Conservation (phyloP, 768 basidiomycete species). For the Naematelia aurantialba region DNA sequence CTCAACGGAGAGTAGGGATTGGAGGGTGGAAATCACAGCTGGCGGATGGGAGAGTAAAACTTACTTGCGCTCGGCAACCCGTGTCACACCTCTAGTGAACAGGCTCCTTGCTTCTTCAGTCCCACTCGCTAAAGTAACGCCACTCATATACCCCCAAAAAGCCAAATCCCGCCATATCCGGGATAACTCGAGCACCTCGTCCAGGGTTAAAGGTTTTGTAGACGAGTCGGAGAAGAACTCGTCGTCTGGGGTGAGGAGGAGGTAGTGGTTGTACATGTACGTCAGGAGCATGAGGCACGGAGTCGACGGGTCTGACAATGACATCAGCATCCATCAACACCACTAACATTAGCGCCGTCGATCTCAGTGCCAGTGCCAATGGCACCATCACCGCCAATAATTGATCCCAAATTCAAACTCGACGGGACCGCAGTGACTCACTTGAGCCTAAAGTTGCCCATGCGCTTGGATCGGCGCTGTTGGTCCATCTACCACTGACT, state of each 20-base stretch:
- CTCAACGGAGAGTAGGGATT: too few species aligned
- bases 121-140: slow-evolving; percentile 51
- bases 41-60: slow-evolving; percentile 50
- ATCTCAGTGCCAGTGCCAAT: too few species aligned
- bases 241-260: slow-evolving; percentile 91
- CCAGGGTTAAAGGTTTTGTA: slow-evolving; percentile 69
- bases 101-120: slow-evolving; percentile 71
- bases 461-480: slow-evolving; percentile 5
- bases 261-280: slow-evolving; percentile 75
- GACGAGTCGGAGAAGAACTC: slow-evolving; percentile 67
- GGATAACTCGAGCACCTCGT: slow-evolving; percentile 73
- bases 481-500: slow-evolving; percentile 38
- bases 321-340: too few species aligned
- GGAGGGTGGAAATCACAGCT: too few species aligned
- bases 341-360: too few species aligned
- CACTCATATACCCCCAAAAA: slow-evolving; percentile 70
- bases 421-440: slow-evolving; percentile 49
- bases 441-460: slow-evolving; percentile 44
- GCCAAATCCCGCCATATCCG: slow-evolving; percentile 78
- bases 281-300: slow-evolving; percentile 70
- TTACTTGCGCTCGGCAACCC: slow-evolving; percentile 84
- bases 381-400: too few species aligned
- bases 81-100: slow-evolving; percentile 71
- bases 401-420: too few species aligned
- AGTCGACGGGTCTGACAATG: slow-evolving; percentile 52